Evolutionary conservation across 495 filamentous ascomycete genomes (phyloP), one percentile per base, ranked within the genome.

Genomic region (Jackrogersella minutella): DNA sequence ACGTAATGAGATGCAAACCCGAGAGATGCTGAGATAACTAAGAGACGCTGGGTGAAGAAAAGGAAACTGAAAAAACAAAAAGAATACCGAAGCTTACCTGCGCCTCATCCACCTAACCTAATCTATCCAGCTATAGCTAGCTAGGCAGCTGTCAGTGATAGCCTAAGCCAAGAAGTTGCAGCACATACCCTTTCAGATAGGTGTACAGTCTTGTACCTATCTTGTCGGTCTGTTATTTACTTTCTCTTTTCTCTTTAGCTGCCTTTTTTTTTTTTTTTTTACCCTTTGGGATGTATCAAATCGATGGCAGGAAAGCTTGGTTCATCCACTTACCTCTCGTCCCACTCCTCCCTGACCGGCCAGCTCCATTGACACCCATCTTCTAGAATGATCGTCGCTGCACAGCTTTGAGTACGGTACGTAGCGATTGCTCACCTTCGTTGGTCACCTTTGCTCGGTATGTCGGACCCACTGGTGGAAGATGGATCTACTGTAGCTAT

Each of bases 81-180:
- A 43, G 9, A 13, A n/a, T 56, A 51, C 31, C 31, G 51, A 14
- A 39, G 50, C 59, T 49, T 24, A 21, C 26, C 33, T 40, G 17
- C n/a, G 40, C 47, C 33, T 44, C 55, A 49, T 59, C 54, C 50
- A 53, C 50, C 26, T 31, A 55, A 57, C 31, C 66, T 60, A 56
- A 65, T 69, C 66, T 60, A 65, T 58, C 61, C 61, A 69, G 66
- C 66, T 69, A 65, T 65, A 62, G 66, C 61, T 65, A 69, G 61
- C 61, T 69, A 69, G 66, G 66, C 66, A 69, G 66, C 57, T 69
- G 66, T 69, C 59, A 60, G 59, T 44, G 58, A 63, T 59, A 58
- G 41, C 53, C 33, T 59, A 14, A 50, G 65, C 65, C 65, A 69
- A 64, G 61, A 65, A 61, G 66, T 69, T 62, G 56, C 55, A 69